phyloP scores from a whole-genome alignment of 169 alveolate species.

The Cryptosporidium meleagridis region DNA sequence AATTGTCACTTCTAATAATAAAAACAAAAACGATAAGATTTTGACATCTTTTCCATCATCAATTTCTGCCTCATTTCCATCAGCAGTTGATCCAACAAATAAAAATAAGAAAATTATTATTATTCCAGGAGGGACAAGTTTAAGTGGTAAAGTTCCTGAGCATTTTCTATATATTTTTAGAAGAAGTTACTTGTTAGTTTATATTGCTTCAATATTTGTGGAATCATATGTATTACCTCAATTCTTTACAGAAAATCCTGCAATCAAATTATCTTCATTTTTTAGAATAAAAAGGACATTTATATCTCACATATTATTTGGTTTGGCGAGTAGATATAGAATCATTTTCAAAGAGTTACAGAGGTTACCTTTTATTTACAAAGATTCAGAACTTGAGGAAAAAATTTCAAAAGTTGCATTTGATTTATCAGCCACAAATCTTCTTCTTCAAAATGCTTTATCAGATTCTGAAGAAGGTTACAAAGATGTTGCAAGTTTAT shows the following conservation, averaged over 20 bases:
- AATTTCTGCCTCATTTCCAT: constrained; percentile 22
- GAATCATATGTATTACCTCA: constrained; percentile 56
- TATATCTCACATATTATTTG: constrained; percentile 49
- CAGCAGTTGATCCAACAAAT: neutral
- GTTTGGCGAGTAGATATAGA: constrained; percentile 53
- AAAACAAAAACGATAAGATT: neutral
- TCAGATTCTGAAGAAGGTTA: constrained; percentile 18
- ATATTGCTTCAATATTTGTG: constrained; percentile 18
- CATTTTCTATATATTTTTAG: constrained; percentile 36
- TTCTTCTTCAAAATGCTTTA: constrained; percentile 20
- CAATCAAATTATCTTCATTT: constrained; percentile 12
- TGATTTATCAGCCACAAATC: neutral
- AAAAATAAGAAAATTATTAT: constrained; percentile 9
- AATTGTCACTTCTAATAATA: neutral
- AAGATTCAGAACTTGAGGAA: constrained; percentile 3
- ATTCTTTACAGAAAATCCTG: constrained; percentile 50
- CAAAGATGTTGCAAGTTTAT: constrained; percentile 21
- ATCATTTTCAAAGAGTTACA: constrained; percentile 11
- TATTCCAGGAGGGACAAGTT: constrained; percentile 23
- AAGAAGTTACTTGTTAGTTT: constrained; percentile 19
- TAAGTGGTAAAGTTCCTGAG: constrained; percentile 34
- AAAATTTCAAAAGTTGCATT: constrained; percentile 4
- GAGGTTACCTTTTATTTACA: constrained; percentile 34
- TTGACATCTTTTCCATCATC: constrained; percentile 10
- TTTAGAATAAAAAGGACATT: constrained; percentile 21